phyloP scores from a whole-genome alignment of 2,329 filamentous ascomycete genomes.

The Colletotrichum falcatum region DNA sequence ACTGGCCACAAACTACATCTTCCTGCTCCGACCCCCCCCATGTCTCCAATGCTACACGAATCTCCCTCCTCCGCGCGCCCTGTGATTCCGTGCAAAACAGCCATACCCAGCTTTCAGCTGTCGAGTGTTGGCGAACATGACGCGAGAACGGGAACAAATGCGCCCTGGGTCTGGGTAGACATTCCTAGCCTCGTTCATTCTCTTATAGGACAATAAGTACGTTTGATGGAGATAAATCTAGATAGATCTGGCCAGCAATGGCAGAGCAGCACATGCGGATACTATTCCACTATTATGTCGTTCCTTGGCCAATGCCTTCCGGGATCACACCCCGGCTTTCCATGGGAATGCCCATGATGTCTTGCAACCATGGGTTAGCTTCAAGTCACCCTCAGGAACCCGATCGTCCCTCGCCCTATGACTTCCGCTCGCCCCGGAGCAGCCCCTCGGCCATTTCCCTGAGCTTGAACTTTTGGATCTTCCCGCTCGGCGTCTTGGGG shows the following conservation, averaged over 20 bases:
- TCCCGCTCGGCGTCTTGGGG: conserved; percentile 95
- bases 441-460: conserved; percentile 69
- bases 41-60: not conserved
- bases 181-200: not conserved
- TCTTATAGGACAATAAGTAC: not conserved
- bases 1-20: not conserved
- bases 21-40: not conserved
- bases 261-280: not conserved
- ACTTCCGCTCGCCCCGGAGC: conserved; percentile 38
- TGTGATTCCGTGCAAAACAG: not conserved
- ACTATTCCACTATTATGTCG: not conserved
- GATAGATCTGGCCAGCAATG: not conserved
- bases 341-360: not conserved
- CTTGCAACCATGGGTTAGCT: not conserved
- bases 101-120: not conserved
- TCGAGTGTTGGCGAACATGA: not conserved
- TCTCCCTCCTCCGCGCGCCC: no score
- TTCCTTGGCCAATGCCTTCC: not conserved
- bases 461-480: conserved; percentile 95
- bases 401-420: not conserved
- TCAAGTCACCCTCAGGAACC: not conserved
- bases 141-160: no score
- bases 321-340: not conserved
- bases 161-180: not conserved
- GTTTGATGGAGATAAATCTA: not conserved